Percentiles rank a stretch among this genome's conserved stretches.
phyloP scores from a whole-genome alignment of 2,329 filamentous ascomycete genomes.

The Talaromyces amestolkiae region DNA sequence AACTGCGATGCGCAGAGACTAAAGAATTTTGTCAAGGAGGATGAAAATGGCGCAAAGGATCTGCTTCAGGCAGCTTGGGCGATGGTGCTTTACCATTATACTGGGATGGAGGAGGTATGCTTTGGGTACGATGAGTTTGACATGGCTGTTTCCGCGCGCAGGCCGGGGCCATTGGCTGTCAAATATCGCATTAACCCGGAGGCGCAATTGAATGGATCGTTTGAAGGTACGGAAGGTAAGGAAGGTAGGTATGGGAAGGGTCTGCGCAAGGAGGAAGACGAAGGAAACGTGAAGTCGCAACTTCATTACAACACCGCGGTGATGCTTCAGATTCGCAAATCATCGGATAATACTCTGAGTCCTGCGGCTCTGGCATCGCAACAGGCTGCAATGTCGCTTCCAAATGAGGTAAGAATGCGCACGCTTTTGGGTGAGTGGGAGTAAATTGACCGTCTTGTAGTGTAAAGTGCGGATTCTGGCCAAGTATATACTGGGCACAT shows the following conservation, averaged over 20 bases:
- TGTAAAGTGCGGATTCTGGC: constrained; percentile 38
- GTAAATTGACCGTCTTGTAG: constrained; percentile 23
- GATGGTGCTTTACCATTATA: constrained; percentile 46
- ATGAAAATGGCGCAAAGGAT: constrained; percentile 9
- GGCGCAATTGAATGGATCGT: constrained; percentile 28
- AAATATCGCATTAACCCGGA: constrained; percentile 31
- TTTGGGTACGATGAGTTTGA: constrained; percentile 45
- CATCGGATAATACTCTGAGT: constrained; percentile 22
- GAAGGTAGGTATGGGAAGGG: constrained; percentile 10
- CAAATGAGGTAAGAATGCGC: constrained; percentile 32
- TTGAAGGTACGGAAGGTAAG: constrained; percentile 19
- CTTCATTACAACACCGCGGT: constrained; percentile 38
- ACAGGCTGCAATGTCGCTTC: constrained; percentile 30
- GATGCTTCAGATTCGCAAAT: constrained; percentile 34
- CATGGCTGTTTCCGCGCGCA: constrained; percentile 22
- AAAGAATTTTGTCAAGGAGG: constrained; percentile 13
- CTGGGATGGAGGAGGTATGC: constrained; percentile 47
- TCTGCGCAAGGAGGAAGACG: constrained; percentile 18
- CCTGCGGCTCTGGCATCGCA: constrained; percentile 26
- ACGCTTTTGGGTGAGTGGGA: too few relatives aligned
- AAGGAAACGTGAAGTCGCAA: constrained; percentile 23
- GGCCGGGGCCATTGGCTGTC: constrained; percentile 24
- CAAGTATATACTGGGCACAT: constrained; percentile 34
- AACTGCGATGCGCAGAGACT: constrained; percentile 29
- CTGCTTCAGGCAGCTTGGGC: constrained; percentile 47